Evolutionary conservation across 2,329 filamentous ascomycete genomes (phyloP), one percentile per base, ranked within the genome.

Genomic region (Colletotrichum spaethianum): DNA sequence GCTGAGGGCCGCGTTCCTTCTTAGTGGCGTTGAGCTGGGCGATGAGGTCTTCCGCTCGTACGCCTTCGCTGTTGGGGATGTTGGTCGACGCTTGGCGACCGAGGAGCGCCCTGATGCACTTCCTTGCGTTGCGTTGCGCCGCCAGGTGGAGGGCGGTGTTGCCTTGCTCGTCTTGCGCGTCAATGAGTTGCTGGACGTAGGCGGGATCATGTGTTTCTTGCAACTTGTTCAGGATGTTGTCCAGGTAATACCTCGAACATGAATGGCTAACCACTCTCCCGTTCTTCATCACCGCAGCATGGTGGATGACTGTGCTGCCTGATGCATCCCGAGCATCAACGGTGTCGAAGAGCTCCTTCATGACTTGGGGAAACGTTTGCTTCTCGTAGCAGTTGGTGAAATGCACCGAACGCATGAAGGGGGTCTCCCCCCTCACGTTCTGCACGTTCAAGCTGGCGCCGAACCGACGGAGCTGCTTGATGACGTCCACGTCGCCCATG

Each of bases 371-470:
- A 83, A 98, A 98, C 0, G 94, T 95, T 75, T 94, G 91, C 83
- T 96, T 97, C 81, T 98, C 96, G 81, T 92, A 96, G 80, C 96
- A 98, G 82, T 99, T 99, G 56, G 96, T 98, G 82, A 98, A 99
- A 79, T 97, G 90, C 67, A 98, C 95, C 7, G 94, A 93, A 53
- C 95, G 93, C 90, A 99, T 98, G 44, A 99, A 89, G 0, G 96
- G 96, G 0, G 96, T 98, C 82, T 98, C 96, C 69, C 93, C 93
- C 26, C 91, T 86, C 55, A 89, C 84, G 68, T 95, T 95, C 65
- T 92, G 88, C 3, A 92, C 91, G 38, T 91, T 90, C 20, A 94
- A 86, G 73, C 91, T 91, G 14, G 96, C 95, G 52, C 93, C 92
- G 73, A 95, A 94, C 50, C 91, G 89, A 76, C 96, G 93, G 23